Percentiles rank a stretch among this genome's conserved stretches.
Conservation (phyloP, 2,329 filamentous ascomycete genomes). For the Talaromyces albobiverticillius region DNA sequence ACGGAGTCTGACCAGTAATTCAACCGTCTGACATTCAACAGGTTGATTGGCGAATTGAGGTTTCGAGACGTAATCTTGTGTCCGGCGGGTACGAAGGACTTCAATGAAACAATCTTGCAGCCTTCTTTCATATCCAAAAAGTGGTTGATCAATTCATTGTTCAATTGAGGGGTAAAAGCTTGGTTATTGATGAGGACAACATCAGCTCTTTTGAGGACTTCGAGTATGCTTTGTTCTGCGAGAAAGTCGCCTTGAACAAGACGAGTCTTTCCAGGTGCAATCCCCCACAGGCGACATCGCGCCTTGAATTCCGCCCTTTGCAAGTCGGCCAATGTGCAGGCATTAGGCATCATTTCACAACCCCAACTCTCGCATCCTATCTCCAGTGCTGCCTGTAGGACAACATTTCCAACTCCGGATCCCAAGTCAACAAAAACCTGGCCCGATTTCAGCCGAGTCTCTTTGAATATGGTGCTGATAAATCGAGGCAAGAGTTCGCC, state of each 20-base stretch:
- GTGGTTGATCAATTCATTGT: constrained; percentile 78
- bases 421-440: constrained; percentile 93
- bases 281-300: constrained; percentile 86
- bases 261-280: constrained; percentile 73
- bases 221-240: constrained; percentile 65
- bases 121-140: constrained; percentile 92
- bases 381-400: constrained; percentile 88
- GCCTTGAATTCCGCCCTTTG: constrained; percentile 80
- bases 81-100: constrained; percentile 80
- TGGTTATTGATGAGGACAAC: constrained; percentile 99
- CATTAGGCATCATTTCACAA: constrained; percentile 93
- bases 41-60: constrained; percentile 74
- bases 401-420: constrained; percentile 94
- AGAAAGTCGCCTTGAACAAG: constrained; percentile 84
- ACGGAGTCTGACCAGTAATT: constrained; percentile 69
- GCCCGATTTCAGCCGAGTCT: constrained; percentile 73
- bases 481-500: constrained; percentile 87
- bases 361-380: constrained; percentile 94
- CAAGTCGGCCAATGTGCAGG: constrained; percentile 73
- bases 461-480: constrained; percentile 74
- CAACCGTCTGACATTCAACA: constrained; percentile 72
- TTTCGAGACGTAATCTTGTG: constrained; percentile 73
- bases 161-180: constrained; percentile 84
- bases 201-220: constrained; percentile 77
- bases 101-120: constrained; percentile 84